Conservation (phyloP, 352 stramenopile genomes). For the Pythium aristosporum region DNA sequence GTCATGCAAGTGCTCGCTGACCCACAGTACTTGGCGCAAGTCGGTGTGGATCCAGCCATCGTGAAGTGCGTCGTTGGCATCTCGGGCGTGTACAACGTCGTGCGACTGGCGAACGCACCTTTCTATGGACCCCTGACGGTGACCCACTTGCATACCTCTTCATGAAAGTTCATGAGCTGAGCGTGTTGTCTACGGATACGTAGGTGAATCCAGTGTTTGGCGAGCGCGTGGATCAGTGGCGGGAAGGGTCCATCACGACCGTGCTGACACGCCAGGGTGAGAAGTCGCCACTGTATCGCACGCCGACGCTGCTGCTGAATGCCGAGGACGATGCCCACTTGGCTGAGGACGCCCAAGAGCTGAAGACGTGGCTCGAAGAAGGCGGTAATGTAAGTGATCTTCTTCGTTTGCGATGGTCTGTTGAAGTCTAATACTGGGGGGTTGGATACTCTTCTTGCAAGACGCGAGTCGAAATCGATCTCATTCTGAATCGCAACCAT, state of each 20-base stretch:
- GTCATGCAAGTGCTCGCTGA: conserved; percentile 70
- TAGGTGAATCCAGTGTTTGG: conserved; percentile 69
- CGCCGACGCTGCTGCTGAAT: conserved; percentile 60
- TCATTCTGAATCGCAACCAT: conserved; percentile 60
- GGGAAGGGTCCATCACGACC: conserved; percentile 62
- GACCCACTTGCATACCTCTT: not conserved
- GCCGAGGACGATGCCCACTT: conserved; percentile 84
- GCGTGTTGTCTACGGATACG: not conserved
- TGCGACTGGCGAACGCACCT: conserved; percentile 67
- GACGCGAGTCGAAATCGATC: conserved; percentile 39
- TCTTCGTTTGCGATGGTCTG: not conserved
- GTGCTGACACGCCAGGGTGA: conserved; percentile 39
- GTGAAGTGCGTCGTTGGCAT: conserved; percentile 68
- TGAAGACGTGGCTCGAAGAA: conserved; percentile 55
- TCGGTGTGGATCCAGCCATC: conserved; percentile 35
- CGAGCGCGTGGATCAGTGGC: conserved; percentile 58
- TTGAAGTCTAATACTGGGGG: not conserved
- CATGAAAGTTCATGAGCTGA: not conserved
- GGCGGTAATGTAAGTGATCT: conserved; percentile 48
- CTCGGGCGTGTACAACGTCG: conserved; percentile 86
- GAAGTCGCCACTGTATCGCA: conserved; percentile 45
- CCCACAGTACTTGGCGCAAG: conserved; percentile 42
- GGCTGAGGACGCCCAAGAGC: conserved; percentile 61
- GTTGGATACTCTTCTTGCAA: conserved; percentile 11
- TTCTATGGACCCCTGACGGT: conserved; percentile 72